Evolutionary conservation across 371 early-diverging fungal genomes (phyloP).

Genomic region (Apophysomyces elegans): DNA sequence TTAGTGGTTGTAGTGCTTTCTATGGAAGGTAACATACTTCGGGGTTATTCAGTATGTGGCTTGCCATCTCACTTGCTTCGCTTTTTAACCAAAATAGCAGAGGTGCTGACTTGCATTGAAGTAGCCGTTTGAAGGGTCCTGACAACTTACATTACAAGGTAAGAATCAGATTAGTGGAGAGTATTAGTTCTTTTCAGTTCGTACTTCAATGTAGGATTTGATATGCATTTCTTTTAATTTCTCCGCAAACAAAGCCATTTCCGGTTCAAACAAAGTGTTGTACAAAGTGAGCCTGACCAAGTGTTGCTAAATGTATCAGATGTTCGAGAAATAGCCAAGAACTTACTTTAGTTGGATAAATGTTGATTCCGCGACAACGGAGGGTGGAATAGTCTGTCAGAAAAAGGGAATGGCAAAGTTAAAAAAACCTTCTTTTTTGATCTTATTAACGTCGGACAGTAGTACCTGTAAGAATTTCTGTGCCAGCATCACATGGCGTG

Average conservation of each 20-base stretch:
- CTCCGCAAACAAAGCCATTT: slow-evolving; percentile 19
- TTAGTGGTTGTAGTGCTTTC: background rate
- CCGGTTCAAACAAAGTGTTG: slow-evolving; percentile 14
- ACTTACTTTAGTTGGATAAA: slow-evolving; percentile 15
- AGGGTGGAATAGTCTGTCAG: slow-evolving; percentile 11
- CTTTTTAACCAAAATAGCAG: background rate
- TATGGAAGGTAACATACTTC: background rate
- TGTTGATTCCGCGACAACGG: slow-evolving; percentile 5
- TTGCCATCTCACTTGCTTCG: background rate
- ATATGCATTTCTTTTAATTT: slow-evolving; percentile 11
- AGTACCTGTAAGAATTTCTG: slow-evolving; percentile 18
- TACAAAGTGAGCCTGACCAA: slow-evolving; percentile 18
- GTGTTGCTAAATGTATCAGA: background rate
- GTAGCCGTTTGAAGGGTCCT: slow-evolving; percentile 11
- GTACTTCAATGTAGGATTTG: slow-evolving; percentile 3
- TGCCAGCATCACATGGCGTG: slow-evolving; percentile 12
- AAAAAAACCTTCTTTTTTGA: background rate
- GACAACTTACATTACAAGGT: slow-evolving; percentile 1
- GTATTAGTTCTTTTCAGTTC: background rate
- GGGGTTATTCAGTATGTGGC: background rate
- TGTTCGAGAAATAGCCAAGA: background rate
- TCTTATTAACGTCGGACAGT: slow-evolving; percentile 9
- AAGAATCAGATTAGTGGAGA: background rate
- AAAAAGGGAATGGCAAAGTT: background rate
- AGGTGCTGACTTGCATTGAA: background rate